Percentiles rank a stretch among this genome's conserved stretches.
These are phyloP conservation scores for Penicillium sp. DNA, from an alignment of 2,329 filamentous ascomycete genomes.

Conservation along the genomic window DNA sequence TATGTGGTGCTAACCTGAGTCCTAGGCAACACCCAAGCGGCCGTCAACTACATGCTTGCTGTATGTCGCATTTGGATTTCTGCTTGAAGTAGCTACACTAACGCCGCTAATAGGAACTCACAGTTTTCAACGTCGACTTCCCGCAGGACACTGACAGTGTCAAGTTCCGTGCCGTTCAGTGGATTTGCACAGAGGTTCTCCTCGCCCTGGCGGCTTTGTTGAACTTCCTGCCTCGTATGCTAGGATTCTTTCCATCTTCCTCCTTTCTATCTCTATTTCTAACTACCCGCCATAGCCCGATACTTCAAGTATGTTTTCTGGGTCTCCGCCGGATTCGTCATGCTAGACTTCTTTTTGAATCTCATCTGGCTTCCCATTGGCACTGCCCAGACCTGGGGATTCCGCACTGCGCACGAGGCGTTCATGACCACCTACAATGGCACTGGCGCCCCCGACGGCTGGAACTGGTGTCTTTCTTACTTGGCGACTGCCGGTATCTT, in stretches of 20 bases:
- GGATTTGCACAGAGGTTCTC: constrained; percentile 58
- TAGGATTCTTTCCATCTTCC: neutral
- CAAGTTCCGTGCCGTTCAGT: constrained; percentile 63
- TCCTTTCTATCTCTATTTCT: neutral
- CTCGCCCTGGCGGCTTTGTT: constrained; percentile 53
- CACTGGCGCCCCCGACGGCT: constrained; percentile 56
- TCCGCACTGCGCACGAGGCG: constrained; percentile 60
- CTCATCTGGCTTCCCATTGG: constrained; percentile 64
- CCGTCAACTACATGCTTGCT: constrained; percentile 56
- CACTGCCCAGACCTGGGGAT: constrained; percentile 57
- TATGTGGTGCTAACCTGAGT: neutral
- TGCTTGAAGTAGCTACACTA: constrained; percentile 3
- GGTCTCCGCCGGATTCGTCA: constrained; percentile 52
- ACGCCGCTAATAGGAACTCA: constrained; percentile 51
- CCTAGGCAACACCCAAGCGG: constrained; percentile 49
- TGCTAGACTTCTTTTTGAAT: constrained; percentile 62
- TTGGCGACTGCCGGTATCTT: constrained; percentile 62
- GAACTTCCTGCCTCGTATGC: constrained; percentile 55
- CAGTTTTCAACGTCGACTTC: constrained; percentile 59
- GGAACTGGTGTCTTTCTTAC: constrained; percentile 66
- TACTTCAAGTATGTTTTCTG: constrained; percentile 48
- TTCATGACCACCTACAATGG: constrained; percentile 64
- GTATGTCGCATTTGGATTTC: constrained; percentile 33
- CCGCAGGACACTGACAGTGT: constrained; percentile 55
- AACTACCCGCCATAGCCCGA: constrained; percentile 18